phyloP scores from a whole-genome alignment of 768 basidiomycete species.

The Lactarius akahatsu region DNA sequence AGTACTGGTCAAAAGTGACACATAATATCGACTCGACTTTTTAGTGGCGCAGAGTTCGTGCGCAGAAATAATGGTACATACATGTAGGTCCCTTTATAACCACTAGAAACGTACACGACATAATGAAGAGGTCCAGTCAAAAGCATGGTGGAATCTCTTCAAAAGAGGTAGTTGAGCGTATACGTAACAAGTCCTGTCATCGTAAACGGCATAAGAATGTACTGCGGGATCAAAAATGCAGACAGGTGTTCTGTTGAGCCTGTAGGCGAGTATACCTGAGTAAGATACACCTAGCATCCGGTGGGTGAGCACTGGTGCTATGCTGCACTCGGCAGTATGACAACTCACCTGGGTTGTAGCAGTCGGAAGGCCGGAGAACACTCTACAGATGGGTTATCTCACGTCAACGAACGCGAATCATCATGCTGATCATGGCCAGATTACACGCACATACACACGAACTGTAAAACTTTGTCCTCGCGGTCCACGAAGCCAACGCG shows the following conservation, averaged over 20 bases:
- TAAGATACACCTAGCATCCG: conserved; percentile 51
- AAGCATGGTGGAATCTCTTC: neutral
- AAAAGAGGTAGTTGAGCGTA: conserved; percentile 27
- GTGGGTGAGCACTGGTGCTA: neutral
- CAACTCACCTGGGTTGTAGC: conserved; percentile 24
- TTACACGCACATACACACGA: conserved; percentile 63
- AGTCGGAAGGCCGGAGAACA: conserved; percentile 27
- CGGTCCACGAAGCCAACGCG: conserved; percentile 45
- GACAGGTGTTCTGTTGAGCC: conserved; percentile 62
- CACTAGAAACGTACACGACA: neutral
- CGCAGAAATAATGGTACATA: neutral
- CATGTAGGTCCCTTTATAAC: neutral
- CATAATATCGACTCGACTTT: neutral
- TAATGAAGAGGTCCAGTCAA: neutral
- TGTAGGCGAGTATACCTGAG: conserved; percentile 65
- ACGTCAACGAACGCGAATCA: conserved; percentile 57
- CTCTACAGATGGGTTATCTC: conserved; percentile 57
- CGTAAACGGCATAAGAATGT: conserved; percentile 27
- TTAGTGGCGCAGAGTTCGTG: neutral
- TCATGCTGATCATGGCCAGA: conserved; percentile 44
- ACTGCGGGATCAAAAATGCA: conserved; percentile 59
- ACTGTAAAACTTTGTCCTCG: conserved; percentile 58
- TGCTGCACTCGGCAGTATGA: neutral
- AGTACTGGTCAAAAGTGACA: neutral
- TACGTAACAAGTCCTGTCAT: conserved; percentile 27